Percentiles rank a stretch among this genome's conserved stretches.
phyloP scores from a whole-genome alignment of 2,329 filamentous ascomycete species.

The Alternaria tenuissima region DNA sequence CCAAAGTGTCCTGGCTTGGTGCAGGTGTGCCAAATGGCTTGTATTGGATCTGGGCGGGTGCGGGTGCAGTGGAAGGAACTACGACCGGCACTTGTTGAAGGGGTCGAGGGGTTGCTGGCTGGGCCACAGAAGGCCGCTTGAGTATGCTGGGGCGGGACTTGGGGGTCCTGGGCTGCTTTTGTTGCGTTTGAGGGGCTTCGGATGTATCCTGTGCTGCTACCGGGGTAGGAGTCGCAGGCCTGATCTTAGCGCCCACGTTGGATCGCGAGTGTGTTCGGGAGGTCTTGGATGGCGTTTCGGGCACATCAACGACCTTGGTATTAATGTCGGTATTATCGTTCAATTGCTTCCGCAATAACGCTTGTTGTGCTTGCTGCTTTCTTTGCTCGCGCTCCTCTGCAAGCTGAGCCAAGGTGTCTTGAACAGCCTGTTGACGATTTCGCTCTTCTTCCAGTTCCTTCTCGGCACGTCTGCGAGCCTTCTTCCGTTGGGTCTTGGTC shows the following conservation, averaged over 20 bases:
- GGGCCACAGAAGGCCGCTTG: constrained; percentile 20
- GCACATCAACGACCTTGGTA: background rate
- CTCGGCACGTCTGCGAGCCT: constrained; percentile 37
- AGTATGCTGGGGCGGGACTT: constrained; percentile 17
- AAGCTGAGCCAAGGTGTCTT: constrained; percentile 15
- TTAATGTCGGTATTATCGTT: background rate
- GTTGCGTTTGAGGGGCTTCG: constrained; percentile 9
- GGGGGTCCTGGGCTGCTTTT: constrained; percentile 25
- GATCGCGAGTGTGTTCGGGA: constrained; percentile 28
- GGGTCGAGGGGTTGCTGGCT: constrained; percentile 15
- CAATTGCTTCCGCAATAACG: constrained; percentile 1
- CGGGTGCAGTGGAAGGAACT: constrained; percentile 1
- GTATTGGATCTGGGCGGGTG: constrained; percentile 6
- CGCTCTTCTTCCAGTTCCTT: constrained; percentile 25
- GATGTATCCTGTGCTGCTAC: background rate
- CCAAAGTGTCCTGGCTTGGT: constrained; percentile 2
- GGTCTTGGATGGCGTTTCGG: constrained; percentile 10
- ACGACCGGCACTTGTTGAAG: constrained; percentile 1
- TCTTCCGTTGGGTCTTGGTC: constrained; percentile 39
- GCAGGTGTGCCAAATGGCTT: constrained; percentile 21
- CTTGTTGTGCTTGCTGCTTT: background rate
- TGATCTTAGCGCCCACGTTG: constrained; percentile 42
- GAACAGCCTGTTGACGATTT: constrained; percentile 18
- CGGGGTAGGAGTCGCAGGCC: constrained; percentile 26
- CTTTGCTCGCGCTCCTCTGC: constrained; percentile 15